These are phyloP conservation scores for Oryza nivara DNA, from an alignment of 176 grass and related monocot species.

Conservation along the genomic window DNA sequence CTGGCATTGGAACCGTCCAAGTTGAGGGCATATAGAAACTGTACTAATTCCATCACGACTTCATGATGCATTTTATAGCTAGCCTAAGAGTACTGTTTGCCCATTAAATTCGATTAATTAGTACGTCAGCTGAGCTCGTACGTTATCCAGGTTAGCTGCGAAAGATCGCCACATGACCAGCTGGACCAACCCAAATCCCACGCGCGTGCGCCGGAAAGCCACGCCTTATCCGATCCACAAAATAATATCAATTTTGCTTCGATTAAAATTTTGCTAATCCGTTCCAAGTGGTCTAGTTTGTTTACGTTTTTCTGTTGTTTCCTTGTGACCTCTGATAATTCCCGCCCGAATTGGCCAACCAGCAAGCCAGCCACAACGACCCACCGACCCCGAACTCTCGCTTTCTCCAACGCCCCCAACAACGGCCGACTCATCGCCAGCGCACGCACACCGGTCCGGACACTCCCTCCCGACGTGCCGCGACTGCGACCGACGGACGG, in stretches of 20 bases:
- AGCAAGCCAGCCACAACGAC: neutral
- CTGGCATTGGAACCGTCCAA: slow-evolving; percentile 1
- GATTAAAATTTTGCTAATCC: neutral
- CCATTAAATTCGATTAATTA: no score
- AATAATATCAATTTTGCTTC: neutral
- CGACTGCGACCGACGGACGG: slow-evolving; percentile 13
- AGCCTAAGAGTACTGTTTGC: neutral
- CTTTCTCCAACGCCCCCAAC: slow-evolving; percentile 18
- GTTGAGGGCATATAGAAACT: neutral
- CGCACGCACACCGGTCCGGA: neutral
- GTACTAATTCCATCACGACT: neutral
- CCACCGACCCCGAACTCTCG: neutral
- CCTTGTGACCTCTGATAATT: neutral
- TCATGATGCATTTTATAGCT: neutral
- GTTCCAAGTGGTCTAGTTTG: neutral
- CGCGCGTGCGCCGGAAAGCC: slow-evolving; percentile 39
- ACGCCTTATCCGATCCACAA: slow-evolving; percentile 23
- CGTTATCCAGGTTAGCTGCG: neutral
- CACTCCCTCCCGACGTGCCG: neutral
- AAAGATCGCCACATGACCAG: neutral
- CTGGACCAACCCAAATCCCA: slow-evolving; percentile 25
- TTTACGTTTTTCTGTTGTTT: neutral
- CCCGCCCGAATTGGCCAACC: neutral
- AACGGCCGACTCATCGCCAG: slow-evolving; percentile 35
- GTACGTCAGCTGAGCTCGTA: neutral